phyloP scores from a whole-genome alignment of 2,329 filamentous ascomycete genomes.

The Zalaria sp. region DNA sequence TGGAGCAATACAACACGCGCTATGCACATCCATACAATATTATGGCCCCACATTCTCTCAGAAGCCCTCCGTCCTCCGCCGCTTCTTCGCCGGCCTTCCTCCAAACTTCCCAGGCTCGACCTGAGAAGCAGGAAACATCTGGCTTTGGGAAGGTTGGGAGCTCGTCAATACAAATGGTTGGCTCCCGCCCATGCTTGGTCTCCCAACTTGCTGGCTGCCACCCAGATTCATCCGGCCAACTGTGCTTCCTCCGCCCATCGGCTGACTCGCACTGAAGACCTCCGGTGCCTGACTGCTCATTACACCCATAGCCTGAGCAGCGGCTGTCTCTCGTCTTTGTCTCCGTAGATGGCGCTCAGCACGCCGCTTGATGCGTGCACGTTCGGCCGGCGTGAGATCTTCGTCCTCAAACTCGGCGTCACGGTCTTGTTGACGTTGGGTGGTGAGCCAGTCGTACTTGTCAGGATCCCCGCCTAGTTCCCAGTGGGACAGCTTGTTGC shows the following conservation, averaged over 20 bases:
- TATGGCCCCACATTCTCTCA: neutral
- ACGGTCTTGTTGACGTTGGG: slow-evolving; percentile 10
- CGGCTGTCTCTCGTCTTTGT: slow-evolving; percentile 24
- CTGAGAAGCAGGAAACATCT: slow-evolving; percentile 15
- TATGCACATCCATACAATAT: no score
- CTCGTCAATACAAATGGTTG: slow-evolving; percentile 9
- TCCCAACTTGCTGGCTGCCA: slow-evolving; percentile 5
- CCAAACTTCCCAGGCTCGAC: slow-evolving; percentile 16
- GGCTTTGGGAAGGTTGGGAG: slow-evolving; percentile 1
- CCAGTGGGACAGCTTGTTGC: slow-evolving; percentile 28
- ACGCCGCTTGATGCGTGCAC: slow-evolving; percentile 21
- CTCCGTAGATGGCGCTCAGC: slow-evolving; percentile 25
- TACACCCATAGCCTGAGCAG: slow-evolving; percentile 8
- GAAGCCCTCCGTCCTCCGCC: slow-evolving; percentile 23
- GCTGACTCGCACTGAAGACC: slow-evolving; percentile 16
- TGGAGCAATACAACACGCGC: no score
- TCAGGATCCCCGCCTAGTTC: slow-evolving; percentile 20
- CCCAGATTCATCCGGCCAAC: neutral
- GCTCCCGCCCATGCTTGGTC: slow-evolving; percentile 6
- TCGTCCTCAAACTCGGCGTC: slow-evolving; percentile 20
- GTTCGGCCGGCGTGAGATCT: slow-evolving; percentile 20
- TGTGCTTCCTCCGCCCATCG: slow-evolving; percentile 3
- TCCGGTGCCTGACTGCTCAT: slow-evolving; percentile 16
- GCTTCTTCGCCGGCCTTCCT: slow-evolving; percentile 24
- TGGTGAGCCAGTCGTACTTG: slow-evolving; percentile 26